phyloP scores from a whole-genome alignment of 768 basidiomycete genomes.

The Hygrocybe coccinea region DNA sequence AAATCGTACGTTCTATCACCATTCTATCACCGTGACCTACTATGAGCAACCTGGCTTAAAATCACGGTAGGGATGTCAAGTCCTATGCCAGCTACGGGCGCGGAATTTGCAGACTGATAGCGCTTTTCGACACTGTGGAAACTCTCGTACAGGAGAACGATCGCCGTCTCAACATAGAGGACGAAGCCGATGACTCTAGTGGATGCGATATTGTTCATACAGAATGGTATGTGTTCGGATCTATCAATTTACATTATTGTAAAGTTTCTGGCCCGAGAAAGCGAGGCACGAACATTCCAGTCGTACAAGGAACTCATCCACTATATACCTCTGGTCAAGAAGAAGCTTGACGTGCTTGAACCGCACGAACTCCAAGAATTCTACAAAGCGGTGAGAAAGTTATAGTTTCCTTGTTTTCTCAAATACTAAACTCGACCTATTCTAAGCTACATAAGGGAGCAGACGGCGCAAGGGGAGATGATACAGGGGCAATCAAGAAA shows the following conservation, averaged over 20 bases:
- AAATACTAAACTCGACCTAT: background rate
- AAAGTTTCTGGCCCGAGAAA: background rate
- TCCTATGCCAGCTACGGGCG: background rate
- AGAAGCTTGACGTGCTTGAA: background rate
- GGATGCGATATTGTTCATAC: no score
- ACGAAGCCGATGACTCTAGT: background rate
- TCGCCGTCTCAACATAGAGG: background rate
- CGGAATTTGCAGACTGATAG: background rate
- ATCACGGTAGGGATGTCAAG: no score
- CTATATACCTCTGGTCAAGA: background rate
- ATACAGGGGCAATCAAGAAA: background rate
- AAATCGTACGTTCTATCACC: no score
- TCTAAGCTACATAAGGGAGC: no score
- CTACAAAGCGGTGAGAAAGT: background rate
- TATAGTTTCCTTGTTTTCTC: background rate
- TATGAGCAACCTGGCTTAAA: no score
- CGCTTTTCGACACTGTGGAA: background rate
- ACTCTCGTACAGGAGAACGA: background rate
- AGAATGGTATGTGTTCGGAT: no score
- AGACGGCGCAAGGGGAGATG: background rate
- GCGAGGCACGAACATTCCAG: background rate
- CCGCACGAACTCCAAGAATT: background rate
- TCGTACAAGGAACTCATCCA: background rate
- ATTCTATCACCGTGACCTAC: no score
- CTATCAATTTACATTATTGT: no score